A percentile compares a stretch with the other conserved stretches of the same genome.
phyloP scores from a whole-genome alignment of 148 eudicot species.

The Selenicereus undatus region DNA sequence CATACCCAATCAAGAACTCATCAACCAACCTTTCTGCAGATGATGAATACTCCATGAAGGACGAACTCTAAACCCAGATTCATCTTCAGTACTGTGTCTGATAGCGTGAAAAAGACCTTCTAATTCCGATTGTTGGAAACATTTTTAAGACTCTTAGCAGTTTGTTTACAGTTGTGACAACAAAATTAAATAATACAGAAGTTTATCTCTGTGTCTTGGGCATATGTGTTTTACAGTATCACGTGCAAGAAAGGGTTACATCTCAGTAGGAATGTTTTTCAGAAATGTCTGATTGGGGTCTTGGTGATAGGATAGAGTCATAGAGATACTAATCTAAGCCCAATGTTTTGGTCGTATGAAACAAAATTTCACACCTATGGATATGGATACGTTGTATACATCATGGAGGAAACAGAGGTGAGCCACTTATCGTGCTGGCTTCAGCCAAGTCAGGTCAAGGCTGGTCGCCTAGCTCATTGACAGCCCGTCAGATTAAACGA shows the following conservation, averaged over 20 bases:
- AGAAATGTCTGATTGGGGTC: not conserved
- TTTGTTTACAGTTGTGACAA: not conserved
- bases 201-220: not conserved
- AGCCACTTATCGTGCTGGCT: too few species aligned
- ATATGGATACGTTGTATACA: too few species aligned
- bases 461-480: too few species aligned
- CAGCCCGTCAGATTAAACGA: too few species aligned
- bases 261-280: not conserved
- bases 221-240: not conserved
- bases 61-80: slow-evolving; percentile 37
- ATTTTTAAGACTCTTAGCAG: not conserved
- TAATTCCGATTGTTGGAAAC: not conserved
- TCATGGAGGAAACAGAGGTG: too few species aligned
- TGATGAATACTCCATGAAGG: slow-evolving; percentile 29
- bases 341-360: not conserved
- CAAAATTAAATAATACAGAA: slow-evolving; percentile 13
- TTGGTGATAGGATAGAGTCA: not conserved
- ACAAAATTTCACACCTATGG: too few species aligned
- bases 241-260: not conserved
- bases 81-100: not conserved
- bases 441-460: too few species aligned
- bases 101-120: not conserved
- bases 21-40: slow-evolving; percentile 35
- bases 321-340: not conserved
- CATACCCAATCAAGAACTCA: slow-evolving; percentile 62